Base-by-base conservation (phyloP, 306 rosid species). In the Trifolium pratense region DNA sequence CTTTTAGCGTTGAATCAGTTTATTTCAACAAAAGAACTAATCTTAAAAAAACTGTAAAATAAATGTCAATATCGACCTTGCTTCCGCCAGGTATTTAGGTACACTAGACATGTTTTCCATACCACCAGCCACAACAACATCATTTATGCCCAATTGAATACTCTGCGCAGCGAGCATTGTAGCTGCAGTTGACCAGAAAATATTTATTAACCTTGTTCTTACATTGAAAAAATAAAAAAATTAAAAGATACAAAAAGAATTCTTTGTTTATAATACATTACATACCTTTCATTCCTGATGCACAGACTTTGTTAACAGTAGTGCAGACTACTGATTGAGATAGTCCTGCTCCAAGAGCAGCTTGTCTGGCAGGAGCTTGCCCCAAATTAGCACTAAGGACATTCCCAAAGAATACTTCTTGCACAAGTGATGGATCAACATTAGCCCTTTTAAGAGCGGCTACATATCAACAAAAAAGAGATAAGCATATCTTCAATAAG, bases 301-400 rank as follows among this genome's bases (percentile, higher is more conserved):
- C 99, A 81, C 99, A 95, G 64, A 95, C 99, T 87, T 95, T 95
- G 84, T 95, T 95, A 70, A 95, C 83, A 21, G 99, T 90, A 68
- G 97, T 88, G 78, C 96, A 90, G 77, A 89, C 6, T 40, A 95
- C 99, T 10, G 97, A 76, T 71, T 88, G 84, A 8, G 97, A 88
- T 68, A 95, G 77, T 87, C 97, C 99, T 73, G 99, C 97, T 72
- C 97, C 97, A 39, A 95, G 49, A 62, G 99, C 97, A 80, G 99
- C 99, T 76, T 95, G 99, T 73, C 99, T 90, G 52, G 99, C 99
- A 0, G 99, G 99, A 79, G 99, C 97, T 87, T 95, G 97, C 61
- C 99, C 99, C 84, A 95, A 86, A 83, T 95, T 95, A 57, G 99
- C 99, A 79, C 96, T 92, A 64, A 95, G 93, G 75, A 95, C 99